Evolutionary conservation across 495 filamentous ascomycete species (phyloP), one percentile per base, ranked within the genome.

Genomic region (Hypoxylon intermedium): DNA sequence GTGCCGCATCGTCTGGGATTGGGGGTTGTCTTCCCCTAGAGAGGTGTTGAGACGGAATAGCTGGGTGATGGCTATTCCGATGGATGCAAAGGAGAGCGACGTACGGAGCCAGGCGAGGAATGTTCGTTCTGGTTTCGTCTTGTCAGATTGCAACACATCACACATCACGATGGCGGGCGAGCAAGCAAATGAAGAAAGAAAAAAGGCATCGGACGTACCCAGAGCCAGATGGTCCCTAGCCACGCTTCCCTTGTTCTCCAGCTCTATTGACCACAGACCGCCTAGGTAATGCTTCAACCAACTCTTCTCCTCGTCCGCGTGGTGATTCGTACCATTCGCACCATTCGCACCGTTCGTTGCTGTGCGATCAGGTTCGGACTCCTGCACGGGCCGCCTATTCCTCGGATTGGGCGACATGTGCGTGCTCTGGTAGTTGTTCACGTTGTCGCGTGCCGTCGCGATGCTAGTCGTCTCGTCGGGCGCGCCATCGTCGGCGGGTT

Each of bases 61-160:
- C 73, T 98, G 94, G 1, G 95, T 97, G 44, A 98, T 85, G 46
- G 93, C 94, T 58, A 98, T 93, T 52, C 94, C 94, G 67, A 98
- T 98, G 44, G 88, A 92, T 31, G 94, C 95, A 71, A 98, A 98
- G 42, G 93, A 91, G 37, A 98, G 82, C 16, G 92, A 97, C 13
- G 94, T 98, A 40, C 94, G 86, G 41, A 98, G 84, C 94, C 94
- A 98, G 44, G 94, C 94, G 16, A 98, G 85, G 74, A 98, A 98
- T 2, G 94, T 98, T 23, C 94, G 87, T 75, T 98, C 94, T 97
- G 67, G 4, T 52, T 33, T 38, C 45, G 41, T 47, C 36, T 48
- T 23, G 30, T 68, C 48, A 70, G 63, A 52, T 15, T 40, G 59
- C 41, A n/a, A n/a, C n/a, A n/a, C n/a, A n/a, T n/a, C n/a, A n/a